Percentiles rank a stretch among this genome's conserved stretches.
Conservation (phyloP, 129 eudicot species). For the Pittosporum tobira region DNA sequence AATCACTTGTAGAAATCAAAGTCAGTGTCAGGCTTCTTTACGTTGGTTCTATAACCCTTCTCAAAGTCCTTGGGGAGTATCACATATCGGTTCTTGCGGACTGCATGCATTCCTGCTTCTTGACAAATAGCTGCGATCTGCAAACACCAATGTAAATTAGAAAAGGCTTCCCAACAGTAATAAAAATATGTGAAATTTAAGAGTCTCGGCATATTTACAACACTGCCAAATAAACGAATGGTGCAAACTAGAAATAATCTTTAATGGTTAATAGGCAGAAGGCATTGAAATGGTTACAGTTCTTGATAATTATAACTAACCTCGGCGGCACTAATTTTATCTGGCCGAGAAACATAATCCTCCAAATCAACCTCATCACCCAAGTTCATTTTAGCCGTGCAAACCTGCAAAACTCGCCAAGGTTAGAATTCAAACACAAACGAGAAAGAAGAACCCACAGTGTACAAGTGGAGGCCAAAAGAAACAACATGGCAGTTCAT, state of each 20-base stretch:
- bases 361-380: slow-evolving; percentile 88
- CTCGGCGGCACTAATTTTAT: slow-evolving; percentile 96
- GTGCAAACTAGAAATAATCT: background rate
- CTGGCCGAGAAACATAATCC: slow-evolving; percentile 89
- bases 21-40: slow-evolving; percentile 86
- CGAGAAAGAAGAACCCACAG: background rate
- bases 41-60: slow-evolving; percentile 74
- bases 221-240: background rate
- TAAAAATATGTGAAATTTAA: no score
- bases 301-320: no score
- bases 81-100: slow-evolving; percentile 77
- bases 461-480: no score
- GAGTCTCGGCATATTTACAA: no score
- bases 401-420: slow-evolving; percentile 39
- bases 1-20: slow-evolving; percentile 71
- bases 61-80: slow-evolving; percentile 87
- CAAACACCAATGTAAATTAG: background rate
- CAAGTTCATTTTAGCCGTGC: slow-evolving; percentile 85
- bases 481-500: background rate
- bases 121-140: slow-evolving; percentile 90
- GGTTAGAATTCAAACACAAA: background rate
- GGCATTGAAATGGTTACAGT: no score
- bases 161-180: background rate
- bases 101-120: slow-evolving; percentile 97
- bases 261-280: background rate